These are phyloP conservation scores for Echinochloa phyllopogon DNA, from an alignment of 176 grass and related monocot species.

Conservation along the genomic window DNA sequence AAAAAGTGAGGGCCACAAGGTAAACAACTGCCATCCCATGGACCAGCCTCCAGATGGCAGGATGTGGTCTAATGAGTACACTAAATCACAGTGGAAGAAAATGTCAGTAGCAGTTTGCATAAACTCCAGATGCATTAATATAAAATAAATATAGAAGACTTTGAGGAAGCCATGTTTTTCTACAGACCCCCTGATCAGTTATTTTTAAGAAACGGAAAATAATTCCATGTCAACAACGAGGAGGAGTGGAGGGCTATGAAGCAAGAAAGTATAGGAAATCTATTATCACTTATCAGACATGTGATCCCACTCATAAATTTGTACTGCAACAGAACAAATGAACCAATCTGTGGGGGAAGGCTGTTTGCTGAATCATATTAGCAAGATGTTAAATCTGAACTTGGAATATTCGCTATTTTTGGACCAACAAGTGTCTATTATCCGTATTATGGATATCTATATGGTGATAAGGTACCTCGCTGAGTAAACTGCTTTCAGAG, in stretches of 20 bases:
- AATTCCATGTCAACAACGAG: background rate
- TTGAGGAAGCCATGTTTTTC: background rate
- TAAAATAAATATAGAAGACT: conserved; percentile 32
- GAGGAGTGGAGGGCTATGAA: background rate
- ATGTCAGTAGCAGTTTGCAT: conserved; percentile 35
- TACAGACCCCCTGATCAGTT: background rate
- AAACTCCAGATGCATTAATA: background rate
- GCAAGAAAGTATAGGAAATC: background rate
- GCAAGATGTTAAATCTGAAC: conserved; percentile 5
- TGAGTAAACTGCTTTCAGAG: background rate
- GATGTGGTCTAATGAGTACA: conserved; percentile 97
- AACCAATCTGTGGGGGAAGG: background rate
- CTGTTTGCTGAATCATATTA: conserved; percentile 8
- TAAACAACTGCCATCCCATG: conserved; percentile 98
- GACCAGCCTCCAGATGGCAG: conserved; percentile 97
- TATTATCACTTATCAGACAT: background rate
- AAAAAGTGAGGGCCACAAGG: conserved; percentile 93
- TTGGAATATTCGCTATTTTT: background rate
- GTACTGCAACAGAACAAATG: conserved; percentile 1
- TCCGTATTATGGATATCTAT: conserved; percentile 1
- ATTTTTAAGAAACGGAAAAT: background rate
- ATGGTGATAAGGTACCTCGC: background rate
- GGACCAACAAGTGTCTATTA: conserved; percentile 1
- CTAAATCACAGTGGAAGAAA: conserved; percentile 56
- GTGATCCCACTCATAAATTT: background rate